Evolutionary conservation across 2,329 filamentous ascomycete species (phyloP), one percentile per base, ranked within the genome.

Genomic region (Fusarium algeriense): DNA sequence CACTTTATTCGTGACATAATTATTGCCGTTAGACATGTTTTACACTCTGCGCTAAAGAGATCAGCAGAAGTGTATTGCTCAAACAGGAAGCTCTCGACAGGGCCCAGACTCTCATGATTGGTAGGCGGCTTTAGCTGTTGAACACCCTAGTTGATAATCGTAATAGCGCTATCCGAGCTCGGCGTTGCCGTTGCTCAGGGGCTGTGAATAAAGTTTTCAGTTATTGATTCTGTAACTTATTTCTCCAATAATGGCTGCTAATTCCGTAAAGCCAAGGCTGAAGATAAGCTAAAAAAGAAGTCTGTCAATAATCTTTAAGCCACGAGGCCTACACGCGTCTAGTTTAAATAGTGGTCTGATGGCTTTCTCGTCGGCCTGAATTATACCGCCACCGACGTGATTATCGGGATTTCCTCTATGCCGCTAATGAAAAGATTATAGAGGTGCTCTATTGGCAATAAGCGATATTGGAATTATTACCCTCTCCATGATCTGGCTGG

Each of bases 321-420:
- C 45, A 48, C 28, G 13, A 35, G 32, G 48, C n/a, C 32, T 28
- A 38, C 5, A 30, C 30, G 20, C 26, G 20, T 17, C 20, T 43
- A 9, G 14, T 26, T 17, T 11, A 1, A 26, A 50, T 17, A 50
- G 20, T 37, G 32, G 48, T 38, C 8, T 23, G 20, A 38, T 52
- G 32, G 20, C 32, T 37, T 52, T n/a, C 12, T 12, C 20, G 9
- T 50, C 9, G 6, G 32, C 2, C 20, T 37, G 14, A n/a, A 52
- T 6, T 5, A 12, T 52, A n/a, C 20, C 32, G 48, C 32, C 48
- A 52, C 48, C 1, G 7, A 5, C 1, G 3, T 23, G n/a, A n/a
- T 3, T n/a, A 4, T 19, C 1, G 26, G 2, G 10, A 12, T 7
- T 6, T 9, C 19, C 20, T n/a, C 1, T 0, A 15, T 7, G 30